These are phyloP conservation scores for Penicillium diatomitis DNA, from an alignment of 495 filamentous ascomycete genomes.

Conservation along the genomic window DNA sequence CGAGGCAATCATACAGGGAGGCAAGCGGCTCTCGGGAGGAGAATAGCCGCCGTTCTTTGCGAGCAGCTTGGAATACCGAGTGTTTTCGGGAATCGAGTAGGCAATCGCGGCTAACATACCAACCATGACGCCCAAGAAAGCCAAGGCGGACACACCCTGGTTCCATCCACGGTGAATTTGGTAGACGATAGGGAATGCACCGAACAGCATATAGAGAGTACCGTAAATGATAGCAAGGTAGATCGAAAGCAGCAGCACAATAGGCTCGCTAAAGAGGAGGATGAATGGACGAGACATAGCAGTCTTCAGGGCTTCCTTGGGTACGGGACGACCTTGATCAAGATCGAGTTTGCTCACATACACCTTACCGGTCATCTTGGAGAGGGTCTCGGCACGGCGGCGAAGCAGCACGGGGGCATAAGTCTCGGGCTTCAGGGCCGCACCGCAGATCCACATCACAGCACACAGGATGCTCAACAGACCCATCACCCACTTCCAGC, in stretches of 20 bases:
- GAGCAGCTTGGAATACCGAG: constrained; percentile 23
- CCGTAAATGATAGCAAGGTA: constrained; percentile 65
- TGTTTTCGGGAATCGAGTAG: constrained; percentile 33
- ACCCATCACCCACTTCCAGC: constrained; percentile 59
- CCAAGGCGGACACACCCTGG: constrained; percentile 55
- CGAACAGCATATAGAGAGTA: constrained; percentile 69
- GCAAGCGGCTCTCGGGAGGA: constrained; percentile 30
- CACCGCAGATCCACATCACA: constrained; percentile 38
- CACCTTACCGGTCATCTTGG: constrained; percentile 41
- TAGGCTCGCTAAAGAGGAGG: constrained; percentile 36
- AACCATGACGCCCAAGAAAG: constrained; percentile 65
- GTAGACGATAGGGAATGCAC: constrained; percentile 68
- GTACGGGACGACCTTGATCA: constrained; percentile 19
- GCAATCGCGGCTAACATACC: constrained; percentile 58
- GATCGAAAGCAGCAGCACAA: constrained; percentile 49
- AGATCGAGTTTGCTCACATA: constrained; percentile 33
- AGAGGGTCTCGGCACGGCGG: constrained; percentile 36
- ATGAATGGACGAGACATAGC: constrained; percentile 29
- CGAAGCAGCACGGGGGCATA: constrained; percentile 46
- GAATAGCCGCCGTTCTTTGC: constrained; percentile 21
- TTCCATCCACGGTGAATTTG: constrained; percentile 59
- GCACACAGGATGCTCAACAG: constrained; percentile 34
- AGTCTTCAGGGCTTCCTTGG: constrained; percentile 22
- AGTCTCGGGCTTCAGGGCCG: constrained; percentile 42
- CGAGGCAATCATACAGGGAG: constrained; percentile 25